Percentiles rank a stretch among this genome's conserved stretches.
These are phyloP conservation scores for Crithidia fasciculata DNA, from an alignment of 208 protist genomes.

Conservation along the genomic window DNA sequence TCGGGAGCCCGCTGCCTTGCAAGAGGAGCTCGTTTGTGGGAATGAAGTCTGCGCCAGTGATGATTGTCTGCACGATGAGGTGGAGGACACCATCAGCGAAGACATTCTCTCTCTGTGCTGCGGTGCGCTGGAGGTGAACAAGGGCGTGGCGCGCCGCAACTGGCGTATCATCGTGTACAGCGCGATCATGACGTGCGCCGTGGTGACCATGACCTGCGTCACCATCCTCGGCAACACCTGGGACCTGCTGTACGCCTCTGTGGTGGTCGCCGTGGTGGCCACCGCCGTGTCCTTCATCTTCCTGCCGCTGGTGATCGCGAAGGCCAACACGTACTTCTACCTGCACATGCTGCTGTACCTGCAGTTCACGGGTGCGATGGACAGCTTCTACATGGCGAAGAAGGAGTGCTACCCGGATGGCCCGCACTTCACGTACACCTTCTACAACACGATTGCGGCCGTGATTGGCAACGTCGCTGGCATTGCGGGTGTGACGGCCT, in stretches of 20 bases:
- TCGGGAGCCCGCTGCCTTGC: constrained; percentile 6
- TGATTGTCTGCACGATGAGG: constrained; percentile 1
- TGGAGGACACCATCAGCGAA: constrained; percentile 11
- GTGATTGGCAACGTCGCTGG: constrained; percentile 53
- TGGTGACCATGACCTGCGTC: constrained; percentile 31
- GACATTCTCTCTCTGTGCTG: constrained; percentile 22
- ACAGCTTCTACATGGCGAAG: constrained; percentile 48
- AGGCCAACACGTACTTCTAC: constrained; percentile 54
- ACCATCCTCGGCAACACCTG: constrained; percentile 23
- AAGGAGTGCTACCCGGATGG: constrained; percentile 34
- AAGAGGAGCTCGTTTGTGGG: constrained; percentile 3
- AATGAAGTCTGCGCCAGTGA: neutral
- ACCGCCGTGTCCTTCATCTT: constrained; percentile 31
- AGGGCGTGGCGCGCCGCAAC: constrained; percentile 22
- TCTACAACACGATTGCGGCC: constrained; percentile 45
- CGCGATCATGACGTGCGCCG: constrained; percentile 32
- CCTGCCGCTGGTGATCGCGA: constrained; percentile 50
- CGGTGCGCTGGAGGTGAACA: constrained; percentile 29
- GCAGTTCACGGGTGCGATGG: constrained; percentile 45
- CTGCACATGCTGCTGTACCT: constrained; percentile 51
- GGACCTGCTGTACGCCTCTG: constrained; percentile 25
- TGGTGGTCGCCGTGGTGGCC: constrained; percentile 13
- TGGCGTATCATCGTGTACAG: constrained; percentile 33
- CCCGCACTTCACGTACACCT: constrained; percentile 50
- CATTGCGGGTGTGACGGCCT: constrained; percentile 43